Conservation (phyloP, 805 yeast genomes). For the Candida nitratophila region DNA sequence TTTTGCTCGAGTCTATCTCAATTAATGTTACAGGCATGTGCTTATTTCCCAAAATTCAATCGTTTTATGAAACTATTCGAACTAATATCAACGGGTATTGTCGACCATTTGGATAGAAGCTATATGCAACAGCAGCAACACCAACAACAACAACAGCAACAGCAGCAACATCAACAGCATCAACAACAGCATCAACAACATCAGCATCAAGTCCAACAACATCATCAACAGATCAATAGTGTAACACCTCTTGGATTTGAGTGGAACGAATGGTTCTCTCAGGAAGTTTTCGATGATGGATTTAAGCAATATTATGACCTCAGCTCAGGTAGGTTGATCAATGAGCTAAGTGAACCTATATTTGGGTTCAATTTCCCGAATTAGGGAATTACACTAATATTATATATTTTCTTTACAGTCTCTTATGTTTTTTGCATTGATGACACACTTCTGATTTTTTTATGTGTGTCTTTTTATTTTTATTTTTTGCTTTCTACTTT, state of each 20-base stretch:
- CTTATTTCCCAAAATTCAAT: slow-evolving; percentile 8
- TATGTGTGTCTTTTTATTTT: too few relatives aligned
- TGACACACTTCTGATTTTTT: too few relatives aligned
- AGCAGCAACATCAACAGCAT: neutral
- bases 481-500: too few relatives aligned
- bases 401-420: too few relatives aligned
- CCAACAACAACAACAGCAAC: neutral
- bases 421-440: neutral
- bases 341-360: slow-evolving; percentile 8
- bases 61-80: slow-evolving; percentile 13
- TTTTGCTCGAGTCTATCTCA: slow-evolving; percentile 8
- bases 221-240: neutral
- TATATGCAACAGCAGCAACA: slow-evolving; percentile 1
- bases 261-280: slow-evolving; percentile 19
- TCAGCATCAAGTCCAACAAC: neutral
- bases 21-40: slow-evolving; percentile 13
- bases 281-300: slow-evolving; percentile 17
- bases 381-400: too few relatives aligned
- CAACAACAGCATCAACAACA: neutral
- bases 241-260: slow-evolving; percentile 7
- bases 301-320: slow-evolving; percentile 15
- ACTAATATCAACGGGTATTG: slow-evolving; percentile 12
- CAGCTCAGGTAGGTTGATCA: slow-evolving; percentile 8
- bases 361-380: slow-evolving; percentile 5
- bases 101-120: slow-evolving; percentile 8